A percentile compares a stretch with the other conserved stretches of the same genome.
phyloP scores from a whole-genome alignment of 345 rosid species.

The Excoecaria agallocha region DNA sequence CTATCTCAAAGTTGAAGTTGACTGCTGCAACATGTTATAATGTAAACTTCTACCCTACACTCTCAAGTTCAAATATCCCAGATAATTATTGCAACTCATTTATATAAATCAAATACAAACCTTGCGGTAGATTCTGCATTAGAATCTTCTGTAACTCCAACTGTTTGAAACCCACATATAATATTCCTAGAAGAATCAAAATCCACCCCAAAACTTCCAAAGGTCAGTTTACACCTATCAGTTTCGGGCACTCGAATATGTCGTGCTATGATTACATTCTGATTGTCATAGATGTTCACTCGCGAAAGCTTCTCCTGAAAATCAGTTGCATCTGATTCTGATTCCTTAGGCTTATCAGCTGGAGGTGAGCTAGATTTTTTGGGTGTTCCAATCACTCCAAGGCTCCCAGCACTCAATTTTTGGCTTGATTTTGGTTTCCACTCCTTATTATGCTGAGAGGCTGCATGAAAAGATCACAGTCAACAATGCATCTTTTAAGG shows the following conservation, averaged over 20 bases:
- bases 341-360: conserved; percentile 42
- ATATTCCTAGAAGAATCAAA: conserved; percentile 42
- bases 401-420: conserved; percentile 40
- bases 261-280: conserved; percentile 80
- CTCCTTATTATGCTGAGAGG: conserved; percentile 62
- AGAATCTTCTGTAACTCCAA: conserved; percentile 44
- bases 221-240: conserved; percentile 68
- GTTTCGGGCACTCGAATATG: conserved; percentile 80
- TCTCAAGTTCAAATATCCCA: neutral
- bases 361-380: conserved; percentile 44
- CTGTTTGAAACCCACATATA: conserved; percentile 35
- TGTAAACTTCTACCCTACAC: neutral
- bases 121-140: conserved; percentile 50
- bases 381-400: conserved; percentile 70
- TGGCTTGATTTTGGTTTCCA: conserved; percentile 87
- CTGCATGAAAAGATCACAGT: conserved; percentile 34
- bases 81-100: neutral
- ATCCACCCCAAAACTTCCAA: conserved; percentile 80
- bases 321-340: conserved; percentile 44
- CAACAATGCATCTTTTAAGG: no score
- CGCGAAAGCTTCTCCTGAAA: conserved; percentile 52
- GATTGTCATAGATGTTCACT: conserved; percentile 47
- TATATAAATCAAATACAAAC: conserved; percentile 36
- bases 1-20: neutral
- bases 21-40: neutral